These are phyloP conservation scores for Jaltomata sinuosa DNA, from an alignment of 257 asterid genomes.

Conservation along the genomic window DNA sequence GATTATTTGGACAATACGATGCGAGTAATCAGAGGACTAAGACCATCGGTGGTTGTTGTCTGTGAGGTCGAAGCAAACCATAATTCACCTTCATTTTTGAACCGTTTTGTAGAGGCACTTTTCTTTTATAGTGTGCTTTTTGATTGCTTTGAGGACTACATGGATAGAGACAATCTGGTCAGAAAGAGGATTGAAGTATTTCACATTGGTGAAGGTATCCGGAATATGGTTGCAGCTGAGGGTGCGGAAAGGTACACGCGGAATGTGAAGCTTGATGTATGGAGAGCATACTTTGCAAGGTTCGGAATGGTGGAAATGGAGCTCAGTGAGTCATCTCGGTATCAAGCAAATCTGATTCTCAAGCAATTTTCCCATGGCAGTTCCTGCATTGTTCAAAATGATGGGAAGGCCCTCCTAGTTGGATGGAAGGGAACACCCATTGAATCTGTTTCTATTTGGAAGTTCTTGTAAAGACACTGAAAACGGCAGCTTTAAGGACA, in stretches of 20 bases:
- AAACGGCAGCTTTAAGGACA: not conserved
- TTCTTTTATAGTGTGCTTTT: slow-evolving; percentile 4
- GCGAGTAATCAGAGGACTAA: not conserved
- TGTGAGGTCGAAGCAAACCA: slow-evolving; percentile 15
- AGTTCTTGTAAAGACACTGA: not conserved
- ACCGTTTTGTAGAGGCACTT: slow-evolving; percentile 7
- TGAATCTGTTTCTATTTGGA: slow-evolving; percentile 11
- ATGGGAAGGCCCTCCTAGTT: slow-evolving; percentile 7
- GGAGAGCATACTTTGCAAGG: slow-evolving; percentile 10
- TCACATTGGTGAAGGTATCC: slow-evolving; percentile 4
- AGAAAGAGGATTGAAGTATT: not conserved
- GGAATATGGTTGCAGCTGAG: slow-evolving; percentile 9
- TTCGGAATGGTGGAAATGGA: slow-evolving; percentile 8
- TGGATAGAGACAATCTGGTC: not conserved
- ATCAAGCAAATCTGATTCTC: slow-evolving; percentile 11
- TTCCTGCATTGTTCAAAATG: slow-evolving; percentile 6
- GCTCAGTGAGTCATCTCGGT: slow-evolving; percentile 7
- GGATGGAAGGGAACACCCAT: slow-evolving; percentile 20
- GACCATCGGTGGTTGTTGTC: slow-evolving; percentile 5
- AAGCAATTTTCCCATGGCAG: slow-evolving; percentile 2
- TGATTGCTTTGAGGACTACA: slow-evolving; percentile 12
- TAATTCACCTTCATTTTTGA: slow-evolving; percentile 15
- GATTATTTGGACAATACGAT: slow-evolving; percentile 5
- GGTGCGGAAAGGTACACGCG: slow-evolving; percentile 3
- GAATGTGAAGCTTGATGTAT: slow-evolving; percentile 10